Base-by-base conservation (phyloP, 2,329 filamentous ascomycete genomes). In the Claviceps africana region DNA sequence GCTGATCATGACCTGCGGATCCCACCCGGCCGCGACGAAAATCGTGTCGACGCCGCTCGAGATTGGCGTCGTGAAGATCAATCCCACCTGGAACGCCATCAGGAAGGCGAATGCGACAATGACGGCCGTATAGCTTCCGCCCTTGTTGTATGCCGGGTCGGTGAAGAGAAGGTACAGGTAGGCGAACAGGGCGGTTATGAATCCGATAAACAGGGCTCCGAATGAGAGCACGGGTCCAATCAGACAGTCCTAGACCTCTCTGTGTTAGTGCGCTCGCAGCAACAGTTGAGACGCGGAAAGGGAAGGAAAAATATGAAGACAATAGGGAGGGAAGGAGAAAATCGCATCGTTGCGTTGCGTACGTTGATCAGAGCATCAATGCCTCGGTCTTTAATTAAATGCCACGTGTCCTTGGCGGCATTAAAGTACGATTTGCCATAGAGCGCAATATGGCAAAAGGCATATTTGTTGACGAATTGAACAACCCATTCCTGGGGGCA, bases 31-130 rank as follows among this genome's bases (percentile, higher is more conserved):
- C 0, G 88, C 89, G 0, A 95, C 88, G 60, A 96, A 96, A 55
- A 95, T 86, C 0, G 90, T 94, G 59, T 95, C 86, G 56, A 95
- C 81, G n/a, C 91, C 91, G 60, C 84, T 90, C 56, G 83, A 83
- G 53, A 97, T 74, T 1, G 91, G 91, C 0, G 87, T 91, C 35
- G 91, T 86, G 69, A 96, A 94, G 57, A 95, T 80, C 66, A 94
- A 86, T 65, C 84, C 86, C 55, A 96, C 85, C 66, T 96, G 91
- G 57, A 95, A 70, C 7, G 91, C 91, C 57, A 96, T 90, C 50
- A 96, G 71, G 70, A 96, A 95, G 0, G 88, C 74, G 65, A 91
- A 94, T 0, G 87, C 87, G 64, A 95, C 78, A 19, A 95, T 77
- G 9, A 94, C 82, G 0, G 84, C 75, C 0, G 88, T 93, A 65